Conservation (phyloP, 2,329 filamentous ascomycete genomes). For the Pseudogymnoascus verrucosus region DNA sequence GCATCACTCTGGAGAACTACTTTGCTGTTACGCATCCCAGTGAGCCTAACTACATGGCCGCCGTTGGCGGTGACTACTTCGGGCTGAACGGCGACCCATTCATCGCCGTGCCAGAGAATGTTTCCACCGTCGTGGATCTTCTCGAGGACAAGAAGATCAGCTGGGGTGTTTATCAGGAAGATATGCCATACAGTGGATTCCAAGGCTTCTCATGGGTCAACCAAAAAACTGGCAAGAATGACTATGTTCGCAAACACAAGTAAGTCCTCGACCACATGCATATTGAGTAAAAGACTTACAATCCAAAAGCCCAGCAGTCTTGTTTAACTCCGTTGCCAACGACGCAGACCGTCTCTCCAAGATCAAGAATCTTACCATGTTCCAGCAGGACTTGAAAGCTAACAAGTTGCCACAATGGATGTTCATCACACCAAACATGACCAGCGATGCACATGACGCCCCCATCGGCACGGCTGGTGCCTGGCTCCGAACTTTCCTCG, state of each 20-base stretch:
- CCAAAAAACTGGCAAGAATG: constrained; percentile 56
- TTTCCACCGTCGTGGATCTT: constrained; percentile 61
- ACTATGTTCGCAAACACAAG: constrained; percentile 82
- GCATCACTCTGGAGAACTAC: constrained; percentile 53
- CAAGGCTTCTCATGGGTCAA: constrained; percentile 58
- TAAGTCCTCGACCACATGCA: constrained; percentile 24
- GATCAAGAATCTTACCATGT: constrained; percentile 67
- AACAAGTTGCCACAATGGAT: constrained; percentile 62
- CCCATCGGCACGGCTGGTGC: constrained; percentile 58
- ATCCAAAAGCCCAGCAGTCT: constrained; percentile 39
- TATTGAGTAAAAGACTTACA: not conserved
- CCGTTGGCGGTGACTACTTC: constrained; percentile 63
- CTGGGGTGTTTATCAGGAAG: constrained; percentile 70
- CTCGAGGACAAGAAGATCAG: constrained; percentile 56
- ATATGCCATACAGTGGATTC: constrained; percentile 68
- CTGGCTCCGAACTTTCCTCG: constrained; percentile 62
- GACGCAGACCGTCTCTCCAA: constrained; percentile 52
- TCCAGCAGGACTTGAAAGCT: constrained; percentile 57
- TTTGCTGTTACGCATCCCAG: constrained; percentile 63
- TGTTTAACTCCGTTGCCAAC: constrained; percentile 57
- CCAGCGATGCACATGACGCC: constrained; percentile 68
- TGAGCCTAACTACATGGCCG: constrained; percentile 67
- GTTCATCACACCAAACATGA: constrained; percentile 69
- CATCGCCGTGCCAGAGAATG: constrained; percentile 47
- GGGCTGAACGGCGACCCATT: constrained; percentile 64